Evolutionary conservation across 495 filamentous ascomycete genomes (phyloP).

Genomic region (Annulohypoxylon bovei): DNA sequence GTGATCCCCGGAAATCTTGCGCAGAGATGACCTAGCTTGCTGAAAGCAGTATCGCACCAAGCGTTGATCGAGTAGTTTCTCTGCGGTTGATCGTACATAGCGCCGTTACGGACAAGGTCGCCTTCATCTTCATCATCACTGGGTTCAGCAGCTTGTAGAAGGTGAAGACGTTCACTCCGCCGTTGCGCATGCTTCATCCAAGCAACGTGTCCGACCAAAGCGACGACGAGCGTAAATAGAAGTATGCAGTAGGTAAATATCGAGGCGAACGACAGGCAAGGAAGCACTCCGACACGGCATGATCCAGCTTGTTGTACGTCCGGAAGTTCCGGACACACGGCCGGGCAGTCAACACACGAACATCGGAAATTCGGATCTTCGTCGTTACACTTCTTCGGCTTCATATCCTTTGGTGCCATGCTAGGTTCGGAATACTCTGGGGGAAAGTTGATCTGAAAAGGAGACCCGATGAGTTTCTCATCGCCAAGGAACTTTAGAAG

Average conservation of each 20-base stretch:
- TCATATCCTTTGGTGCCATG: slow-evolving; percentile 73
- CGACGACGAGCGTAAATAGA: slow-evolving; percentile 70
- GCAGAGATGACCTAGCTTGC: slow-evolving; percentile 79
- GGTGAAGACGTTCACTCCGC: slow-evolving; percentile 79
- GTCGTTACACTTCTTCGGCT: slow-evolving; percentile 85
- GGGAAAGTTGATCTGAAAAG: slow-evolving; percentile 97
- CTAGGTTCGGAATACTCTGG: slow-evolving; percentile 66
- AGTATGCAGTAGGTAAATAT: slow-evolving; percentile 85
- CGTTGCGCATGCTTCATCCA: slow-evolving; percentile 75
- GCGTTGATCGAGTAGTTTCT: slow-evolving; percentile 82
- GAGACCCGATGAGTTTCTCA: slow-evolving; percentile 86
- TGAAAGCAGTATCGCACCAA: slow-evolving; percentile 80
- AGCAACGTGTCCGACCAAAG: slow-evolving; percentile 75
- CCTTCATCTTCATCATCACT: slow-evolving; percentile 93
- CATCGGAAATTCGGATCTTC: slow-evolving; percentile 85
- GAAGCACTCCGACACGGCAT: slow-evolving; percentile 86
- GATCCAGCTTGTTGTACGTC: slow-evolving; percentile 70
- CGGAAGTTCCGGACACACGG: slow-evolving; percentile 82
- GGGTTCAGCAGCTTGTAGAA: slow-evolving; percentile 83
- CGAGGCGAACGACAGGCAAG: slow-evolving; percentile 91
- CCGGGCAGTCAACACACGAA: slow-evolving; percentile 91
- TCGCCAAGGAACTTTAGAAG: slow-evolving; percentile 93
- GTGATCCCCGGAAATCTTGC: slow-evolving; percentile 87
- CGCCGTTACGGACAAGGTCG: slow-evolving; percentile 76
- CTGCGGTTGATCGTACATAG: slow-evolving; percentile 74